A percentile compares a stretch with the other conserved stretches of the same genome.
Conservation (phyloP, 192 early-diverging fungal species). For the Mycoemilia scoparia region DNA sequence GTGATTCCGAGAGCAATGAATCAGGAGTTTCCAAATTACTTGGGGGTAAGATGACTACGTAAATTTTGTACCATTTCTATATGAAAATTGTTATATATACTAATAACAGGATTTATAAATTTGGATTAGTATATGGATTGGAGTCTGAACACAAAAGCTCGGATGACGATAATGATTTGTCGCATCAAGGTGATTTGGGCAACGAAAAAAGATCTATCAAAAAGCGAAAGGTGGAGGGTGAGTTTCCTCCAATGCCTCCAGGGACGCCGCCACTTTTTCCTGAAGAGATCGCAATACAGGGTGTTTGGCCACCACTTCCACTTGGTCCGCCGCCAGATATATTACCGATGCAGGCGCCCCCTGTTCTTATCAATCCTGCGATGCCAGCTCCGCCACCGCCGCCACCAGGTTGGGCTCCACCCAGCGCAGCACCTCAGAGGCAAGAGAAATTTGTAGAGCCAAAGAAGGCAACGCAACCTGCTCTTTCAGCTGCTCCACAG, state of each 20-base stretch:
- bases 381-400: not conserved
- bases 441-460: not conserved
- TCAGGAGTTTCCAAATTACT: too few relatives aligned
- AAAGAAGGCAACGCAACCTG: conserved; percentile 3
- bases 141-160: too few relatives aligned
- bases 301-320: conserved; percentile 19
- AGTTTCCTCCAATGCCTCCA: conserved; percentile 17
- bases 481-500: conserved; percentile 57
- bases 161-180: too few relatives aligned
- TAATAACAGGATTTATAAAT: too few relatives aligned
- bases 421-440: not conserved
- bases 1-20: too few relatives aligned
- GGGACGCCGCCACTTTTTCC: conserved; percentile 20
- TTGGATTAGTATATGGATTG: too few relatives aligned
- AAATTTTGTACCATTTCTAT: too few relatives aligned
- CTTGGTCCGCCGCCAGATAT: conserved; percentile 25
- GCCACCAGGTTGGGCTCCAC: not conserved
- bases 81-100: too few relatives aligned
- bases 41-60: too few relatives aligned
- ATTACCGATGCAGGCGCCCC: too few relatives aligned
- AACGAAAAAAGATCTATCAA: not conserved
- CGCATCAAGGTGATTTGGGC: too few relatives aligned
- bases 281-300: conserved; percentile 4
- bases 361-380: conserved; percentile 8
- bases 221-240: not conserved